These are phyloP conservation scores for Amanita jacksonii DNA, from an alignment of 768 basidiomycete genomes.

Conservation along the genomic window DNA sequence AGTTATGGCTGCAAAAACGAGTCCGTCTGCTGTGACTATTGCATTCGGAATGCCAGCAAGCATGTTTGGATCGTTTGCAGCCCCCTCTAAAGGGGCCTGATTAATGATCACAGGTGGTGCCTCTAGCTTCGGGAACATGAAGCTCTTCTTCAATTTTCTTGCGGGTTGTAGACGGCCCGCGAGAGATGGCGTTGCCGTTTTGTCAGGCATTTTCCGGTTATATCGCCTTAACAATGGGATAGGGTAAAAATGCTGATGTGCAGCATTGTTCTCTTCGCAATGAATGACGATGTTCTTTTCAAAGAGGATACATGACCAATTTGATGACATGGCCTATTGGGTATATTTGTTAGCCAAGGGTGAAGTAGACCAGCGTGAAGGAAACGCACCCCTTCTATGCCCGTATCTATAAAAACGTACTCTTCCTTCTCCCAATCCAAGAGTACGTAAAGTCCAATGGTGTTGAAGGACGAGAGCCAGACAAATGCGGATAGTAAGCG, in stretches of 20 bases:
- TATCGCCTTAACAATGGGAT: constrained; percentile 29
- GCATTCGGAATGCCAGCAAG: constrained; percentile 3
- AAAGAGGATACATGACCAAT: constrained; percentile 70
- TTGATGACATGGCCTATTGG: constrained; percentile 50
- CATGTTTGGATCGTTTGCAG: not conserved
- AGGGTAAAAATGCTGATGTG: constrained; percentile 65
- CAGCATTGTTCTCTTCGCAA: constrained; percentile 57
- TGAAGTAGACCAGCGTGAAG: constrained; percentile 4
- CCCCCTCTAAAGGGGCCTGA: not conserved
- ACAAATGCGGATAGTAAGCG: constrained; percentile 59
- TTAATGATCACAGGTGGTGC: constrained; percentile 1
- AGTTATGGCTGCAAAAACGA: constrained; percentile 3
- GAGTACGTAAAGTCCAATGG: constrained; percentile 53
- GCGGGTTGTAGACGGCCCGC: constrained; percentile 31
- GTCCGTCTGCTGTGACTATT: constrained; percentile 4
- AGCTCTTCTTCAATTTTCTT: constrained; percentile 40
- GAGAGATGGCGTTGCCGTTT: constrained; percentile 29
- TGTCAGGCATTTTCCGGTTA: constrained; percentile 17
- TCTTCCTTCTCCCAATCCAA: constrained; percentile 57
- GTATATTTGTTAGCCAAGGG: not conserved
- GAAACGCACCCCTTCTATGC: constrained; percentile 57
- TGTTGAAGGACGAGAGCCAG: constrained; percentile 48
- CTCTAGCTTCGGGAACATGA: constrained; percentile 32
- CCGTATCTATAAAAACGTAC: constrained; percentile 67
- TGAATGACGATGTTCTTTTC: constrained; percentile 63